These are phyloP conservation scores for Spathaspora passalidarum DNA, from an alignment of 805 yeast species.

Conservation along the genomic window DNA sequence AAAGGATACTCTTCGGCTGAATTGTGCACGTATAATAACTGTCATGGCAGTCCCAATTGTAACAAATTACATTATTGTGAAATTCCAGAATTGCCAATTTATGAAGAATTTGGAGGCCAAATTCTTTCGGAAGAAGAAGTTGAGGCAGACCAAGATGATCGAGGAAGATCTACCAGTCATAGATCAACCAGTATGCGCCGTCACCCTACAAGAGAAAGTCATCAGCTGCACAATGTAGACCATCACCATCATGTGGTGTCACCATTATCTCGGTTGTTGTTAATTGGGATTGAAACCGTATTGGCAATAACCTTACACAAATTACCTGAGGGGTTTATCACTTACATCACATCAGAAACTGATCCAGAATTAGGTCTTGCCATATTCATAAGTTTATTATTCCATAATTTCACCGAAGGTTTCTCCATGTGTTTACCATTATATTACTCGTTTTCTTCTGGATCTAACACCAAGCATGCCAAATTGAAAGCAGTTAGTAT, in stretches of 20 bases:
- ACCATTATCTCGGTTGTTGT: slow-evolving; percentile 70
- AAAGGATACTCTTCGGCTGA: slow-evolving; percentile 48
- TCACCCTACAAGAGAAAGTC: slow-evolving; percentile 1
- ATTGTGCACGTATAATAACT: slow-evolving; percentile 16
- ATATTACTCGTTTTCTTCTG: slow-evolving; percentile 60
- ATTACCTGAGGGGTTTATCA: slow-evolving; percentile 91
- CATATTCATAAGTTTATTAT: slow-evolving; percentile 77
- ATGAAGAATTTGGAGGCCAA: neutral
- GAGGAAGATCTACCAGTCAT: neutral
- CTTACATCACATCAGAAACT: slow-evolving; percentile 76
- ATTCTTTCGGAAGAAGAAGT: neutral
- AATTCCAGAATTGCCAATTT: slow-evolving; percentile 25
- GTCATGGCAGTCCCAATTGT: slow-evolving; percentile 6
- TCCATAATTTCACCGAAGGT: slow-evolving; percentile 93
- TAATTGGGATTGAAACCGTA: slow-evolving; percentile 89
- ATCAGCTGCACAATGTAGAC: slow-evolving; percentile 23
- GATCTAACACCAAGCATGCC: slow-evolving; percentile 43
- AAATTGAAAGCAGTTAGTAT: slow-evolving; percentile 58
- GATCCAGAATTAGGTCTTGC: slow-evolving; percentile 63
- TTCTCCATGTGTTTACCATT: slow-evolving; percentile 90
- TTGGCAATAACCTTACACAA: slow-evolving; percentile 86
- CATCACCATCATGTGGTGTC: slow-evolving; percentile 83
- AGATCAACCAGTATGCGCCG: slow-evolving; percentile 1
- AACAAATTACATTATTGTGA: slow-evolving; percentile 36
- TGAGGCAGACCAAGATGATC: neutral